Evolutionary conservation across 1,284 basidiomycete species (phyloP).

Genomic region (Phenoliferia sp.): DNA sequence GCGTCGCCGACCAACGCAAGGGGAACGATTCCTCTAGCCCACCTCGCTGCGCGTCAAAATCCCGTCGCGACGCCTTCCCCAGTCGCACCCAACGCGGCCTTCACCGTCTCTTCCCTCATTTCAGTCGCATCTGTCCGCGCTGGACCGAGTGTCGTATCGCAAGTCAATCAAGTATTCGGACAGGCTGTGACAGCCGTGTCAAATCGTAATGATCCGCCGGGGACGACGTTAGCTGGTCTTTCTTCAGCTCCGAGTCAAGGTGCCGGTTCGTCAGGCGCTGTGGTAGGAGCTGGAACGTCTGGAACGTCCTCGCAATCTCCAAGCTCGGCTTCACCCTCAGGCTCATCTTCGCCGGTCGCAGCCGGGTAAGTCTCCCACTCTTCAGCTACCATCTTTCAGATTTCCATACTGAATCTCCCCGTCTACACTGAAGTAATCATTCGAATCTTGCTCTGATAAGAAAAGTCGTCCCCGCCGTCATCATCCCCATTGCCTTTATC

Average conservation of each 20-base stretch:
- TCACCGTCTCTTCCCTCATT: not conserved
- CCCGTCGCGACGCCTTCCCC: not conserved
- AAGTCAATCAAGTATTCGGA: not conserved
- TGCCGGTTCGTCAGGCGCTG: too few relatives aligned
- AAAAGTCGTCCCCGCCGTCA: not conserved
- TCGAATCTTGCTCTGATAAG: not conserved
- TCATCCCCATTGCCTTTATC: conserved; percentile 35
- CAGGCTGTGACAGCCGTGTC: not conserved
- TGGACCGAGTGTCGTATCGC: not conserved
- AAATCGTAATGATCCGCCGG: too few relatives aligned
- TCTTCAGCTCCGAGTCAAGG: too few relatives aligned
- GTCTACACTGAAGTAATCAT: not conserved
- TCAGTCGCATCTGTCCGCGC: not conserved
- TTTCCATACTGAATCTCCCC: not conserved
- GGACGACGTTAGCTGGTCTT: too few relatives aligned
- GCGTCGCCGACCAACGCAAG: too few relatives aligned
- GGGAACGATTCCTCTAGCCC: not conserved
- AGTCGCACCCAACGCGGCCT: not conserved
- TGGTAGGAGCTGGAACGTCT: too few relatives aligned
- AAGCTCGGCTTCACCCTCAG: too few relatives aligned
- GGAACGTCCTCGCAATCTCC: too few relatives aligned
- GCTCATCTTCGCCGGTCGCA: too few relatives aligned
- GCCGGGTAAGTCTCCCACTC: too few relatives aligned
- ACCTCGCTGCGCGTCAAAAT: not conserved
- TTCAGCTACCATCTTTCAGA: too few relatives aligned